Conservation (phyloP, 306 rosid species). For the Canavalia ensiformis region DNA sequence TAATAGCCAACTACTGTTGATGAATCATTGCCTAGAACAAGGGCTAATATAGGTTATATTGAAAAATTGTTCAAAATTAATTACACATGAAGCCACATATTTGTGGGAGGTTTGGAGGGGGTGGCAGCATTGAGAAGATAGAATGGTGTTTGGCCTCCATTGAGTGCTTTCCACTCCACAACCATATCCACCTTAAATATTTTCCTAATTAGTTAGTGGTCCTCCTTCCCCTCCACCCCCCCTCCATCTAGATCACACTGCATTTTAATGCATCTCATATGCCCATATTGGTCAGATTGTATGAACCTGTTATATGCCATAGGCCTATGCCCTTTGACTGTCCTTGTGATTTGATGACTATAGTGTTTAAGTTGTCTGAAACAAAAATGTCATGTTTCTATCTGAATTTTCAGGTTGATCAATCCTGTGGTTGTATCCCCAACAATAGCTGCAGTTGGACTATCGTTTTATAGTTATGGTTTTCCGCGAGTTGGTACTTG, state of each 20-base stretch:
- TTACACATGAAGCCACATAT: slow-evolving; percentile 6
- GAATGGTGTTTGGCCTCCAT: slow-evolving; percentile 1
- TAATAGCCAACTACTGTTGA: slow-evolving; percentile 7
- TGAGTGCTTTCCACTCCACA: slow-evolving; percentile 17
- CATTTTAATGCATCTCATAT: slow-evolving; percentile 27
- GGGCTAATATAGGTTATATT: slow-evolving; percentile 16
- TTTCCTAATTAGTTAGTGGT: slow-evolving; percentile 4
- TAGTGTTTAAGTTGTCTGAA: slow-evolving; percentile 20
- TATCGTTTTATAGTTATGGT: slow-evolving; percentile 95
- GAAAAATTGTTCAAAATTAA: slow-evolving; percentile 7
- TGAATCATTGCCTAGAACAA: slow-evolving; percentile 5
- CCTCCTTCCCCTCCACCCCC: neutral
- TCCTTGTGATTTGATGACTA: slow-evolving; percentile 14
- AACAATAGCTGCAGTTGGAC: slow-evolving; percentile 99
- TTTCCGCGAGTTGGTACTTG: slow-evolving; percentile 92
- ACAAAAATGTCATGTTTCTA: slow-evolving; percentile 8
- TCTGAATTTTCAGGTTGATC: slow-evolving; percentile 83
- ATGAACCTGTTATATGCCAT: slow-evolving; percentile 18
- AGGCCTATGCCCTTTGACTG: neutral
- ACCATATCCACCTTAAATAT: neutral
- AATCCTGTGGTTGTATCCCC: slow-evolving; percentile 99
- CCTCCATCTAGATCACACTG: neutral
- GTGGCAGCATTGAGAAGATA: slow-evolving; percentile 29
- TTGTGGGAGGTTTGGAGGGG: slow-evolving; percentile 22
- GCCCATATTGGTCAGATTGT: slow-evolving; percentile 16